Base-by-base conservation (phyloP, 2,329 filamentous ascomycete genomes). In the Diaporthe capsici region DNA sequence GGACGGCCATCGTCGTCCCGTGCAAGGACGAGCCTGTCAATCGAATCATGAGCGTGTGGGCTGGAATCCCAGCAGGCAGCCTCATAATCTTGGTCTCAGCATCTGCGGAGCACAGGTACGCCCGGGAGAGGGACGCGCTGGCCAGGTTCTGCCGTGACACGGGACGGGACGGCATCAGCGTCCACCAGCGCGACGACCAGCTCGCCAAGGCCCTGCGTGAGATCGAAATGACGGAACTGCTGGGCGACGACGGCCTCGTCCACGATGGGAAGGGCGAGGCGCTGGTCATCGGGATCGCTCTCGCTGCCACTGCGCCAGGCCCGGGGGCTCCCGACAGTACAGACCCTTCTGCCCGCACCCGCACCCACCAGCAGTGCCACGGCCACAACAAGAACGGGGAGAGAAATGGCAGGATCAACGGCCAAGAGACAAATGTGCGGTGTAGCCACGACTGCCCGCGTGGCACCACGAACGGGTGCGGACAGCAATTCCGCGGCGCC, bases 191-290 rank as follows among this genome's bases (percentile, higher is more conserved):
- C 28, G 82, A 83, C 74, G 49, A 44, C 1, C 74, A 68, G 7
- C 80, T 80, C 0, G 82, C 81, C 47, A 71, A 67, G 0, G 81
- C 81, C 0, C 78, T 83, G 47, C 25, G 47, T 0, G 67, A 67
- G 0, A 74, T 79, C 10, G 82, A 81, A 31, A 78, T 82, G 75
- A 42, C 78, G 7, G 73, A 79, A 60, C 70, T 82, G 0, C 25
- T 82, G 44, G 75, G 77, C 42, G 57, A 49, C 3, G 72, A 77
- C 53, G 77, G 77, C 8, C 76, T 76, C 42, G 78, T 83, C 73
- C 78, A 79, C 73, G 77, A 79, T 47, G 82, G 82, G 34, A 82
- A 83, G 72, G 82, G 82, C 4, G 82, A 83, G 77, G 82, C 80
- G 28, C 82, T 83, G 80, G 75, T 83, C 10, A 78, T 84, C 3